Base-by-base conservation (phyloP, 1,284 basidiomycete species). In the Peniophora sp. region DNA sequence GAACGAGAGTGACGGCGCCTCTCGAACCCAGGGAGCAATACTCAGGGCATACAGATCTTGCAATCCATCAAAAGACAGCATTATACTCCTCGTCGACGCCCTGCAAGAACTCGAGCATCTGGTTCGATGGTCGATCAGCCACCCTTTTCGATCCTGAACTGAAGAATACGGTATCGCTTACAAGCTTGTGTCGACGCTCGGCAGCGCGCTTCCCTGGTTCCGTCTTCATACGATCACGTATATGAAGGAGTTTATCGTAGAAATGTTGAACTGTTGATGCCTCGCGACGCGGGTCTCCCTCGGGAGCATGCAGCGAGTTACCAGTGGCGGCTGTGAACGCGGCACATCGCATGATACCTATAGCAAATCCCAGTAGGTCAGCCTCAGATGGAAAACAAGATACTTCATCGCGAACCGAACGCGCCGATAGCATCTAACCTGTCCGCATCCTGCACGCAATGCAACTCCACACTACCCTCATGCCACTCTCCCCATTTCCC, bases 381-480 rank as follows among this genome's bases (percentile, higher is more conserved):
- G 47, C 52, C 23, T 36, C 38, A 49, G 47, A 50, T 35, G 16
- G 48, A 24, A 12, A 20, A 36, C 3, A 63, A n/a, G n/a, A n/a
- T n/a, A n/a, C n/a, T n/a, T n/a, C n/a, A n/a, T n/a, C n/a, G n/a
- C 75, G 41, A 55, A 90, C 92, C 93, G 55, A 96, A 88, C 3
- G 87, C 89, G 2, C 94, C 94, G 46, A 97, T 93, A 1, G 92
- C 91, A 64, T 97, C 94, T 14, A 97, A 67, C 43, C 93, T 75
- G 63, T 97, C 94, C 0, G 92, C 92, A 64, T 97, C 94, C 65
- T 95, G 92, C 0, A 96, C 92, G 54, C 89, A 94, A 63, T 91
- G 87, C 45, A 97, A 74, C 63, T 97, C 94, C 1, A 73, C 51
- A 59, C 90, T 95, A n/a, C 66, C 64, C 1, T 78, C 64, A 53